Conservation (phyloP, 257 asterid genomes). For the Henckelia pumila region DNA sequence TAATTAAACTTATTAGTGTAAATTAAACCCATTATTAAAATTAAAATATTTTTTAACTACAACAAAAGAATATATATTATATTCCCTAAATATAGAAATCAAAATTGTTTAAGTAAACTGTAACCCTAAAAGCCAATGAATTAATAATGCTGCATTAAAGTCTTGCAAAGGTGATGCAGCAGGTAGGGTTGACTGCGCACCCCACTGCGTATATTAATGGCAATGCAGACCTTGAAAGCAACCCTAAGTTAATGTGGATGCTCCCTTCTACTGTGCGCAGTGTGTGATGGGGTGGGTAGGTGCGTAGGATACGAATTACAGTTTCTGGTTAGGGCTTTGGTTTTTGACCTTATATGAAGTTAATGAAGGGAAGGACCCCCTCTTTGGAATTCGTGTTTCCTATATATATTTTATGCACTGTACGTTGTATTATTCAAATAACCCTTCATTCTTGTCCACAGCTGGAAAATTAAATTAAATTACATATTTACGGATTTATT, state of each 20-base stretch:
- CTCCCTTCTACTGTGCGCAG: conserved; percentile 20
- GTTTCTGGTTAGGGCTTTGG: conserved; percentile 24
- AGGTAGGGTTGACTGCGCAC: conserved; percentile 65
- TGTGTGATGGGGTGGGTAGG: conserved; percentile 25
- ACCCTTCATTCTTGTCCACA: conserved; percentile 26
- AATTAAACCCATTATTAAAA: too few species aligned
- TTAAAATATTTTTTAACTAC: too few species aligned
- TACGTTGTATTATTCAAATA: too few species aligned
- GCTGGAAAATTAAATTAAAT: conserved; percentile 28
- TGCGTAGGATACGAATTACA: conserved; percentile 17
- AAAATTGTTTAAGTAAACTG: background rate
- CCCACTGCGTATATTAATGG: conserved; percentile 55
- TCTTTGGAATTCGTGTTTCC: conserved; percentile 30
- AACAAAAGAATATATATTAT: too few species aligned
- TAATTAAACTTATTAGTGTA: too few species aligned
- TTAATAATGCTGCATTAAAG: conserved; percentile 58
- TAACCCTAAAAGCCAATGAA: conserved; percentile 29
- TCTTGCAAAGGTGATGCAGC: conserved; percentile 29
- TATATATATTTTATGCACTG: too few species aligned
- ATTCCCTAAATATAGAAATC: background rate
- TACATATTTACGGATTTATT: too few species aligned
- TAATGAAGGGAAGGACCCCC: conserved; percentile 19
- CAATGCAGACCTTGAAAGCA: conserved; percentile 51
- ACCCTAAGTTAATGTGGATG: conserved; percentile 50
- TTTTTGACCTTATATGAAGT: conserved; percentile 31